phyloP scores from a whole-genome alignment of 805 yeast genomes.

The Candida sonorensis region DNA sequence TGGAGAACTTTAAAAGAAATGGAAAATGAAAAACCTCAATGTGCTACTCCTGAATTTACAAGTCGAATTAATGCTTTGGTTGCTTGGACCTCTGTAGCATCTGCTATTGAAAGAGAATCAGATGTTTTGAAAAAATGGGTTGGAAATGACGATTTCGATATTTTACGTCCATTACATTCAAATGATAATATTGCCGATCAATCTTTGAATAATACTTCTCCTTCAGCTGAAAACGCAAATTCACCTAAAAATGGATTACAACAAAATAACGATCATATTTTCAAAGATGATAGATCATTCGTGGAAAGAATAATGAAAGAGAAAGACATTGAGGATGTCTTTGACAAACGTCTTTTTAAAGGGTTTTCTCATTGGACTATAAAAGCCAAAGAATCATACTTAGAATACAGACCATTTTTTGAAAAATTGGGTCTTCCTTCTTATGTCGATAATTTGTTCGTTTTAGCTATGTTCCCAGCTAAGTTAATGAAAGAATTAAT shows the following conservation, averaged over 20 bases:
- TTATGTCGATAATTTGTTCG: slow-evolving; percentile 56
- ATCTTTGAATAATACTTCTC: too few species aligned
- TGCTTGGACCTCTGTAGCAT: slow-evolving; percentile 77
- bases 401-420: slow-evolving; percentile 54
- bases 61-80: slow-evolving; percentile 66
- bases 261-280: too few species aligned
- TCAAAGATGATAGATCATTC: slow-evolving; percentile 61
- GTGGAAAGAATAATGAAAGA: slow-evolving; percentile 82
- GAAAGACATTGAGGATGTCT: slow-evolving; percentile 65
- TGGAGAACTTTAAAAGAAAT: slow-evolving; percentile 80
- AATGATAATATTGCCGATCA: too few species aligned
- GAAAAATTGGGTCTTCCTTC: slow-evolving; percentile 69
- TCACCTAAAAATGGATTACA: slow-evolving; percentile 9
- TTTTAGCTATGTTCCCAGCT: slow-evolving; percentile 69
- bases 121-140: slow-evolving; percentile 68
- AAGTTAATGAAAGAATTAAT: slow-evolving; percentile 75
- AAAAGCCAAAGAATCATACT: slow-evolving; percentile 69
- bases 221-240: slow-evolving; percentile 4
- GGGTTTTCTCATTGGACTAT: slow-evolving; percentile 76
- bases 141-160: slow-evolving; percentile 73
- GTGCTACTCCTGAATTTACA: slow-evolving; percentile 57
- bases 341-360: slow-evolving; percentile 58
- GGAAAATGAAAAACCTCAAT: slow-evolving; percentile 69
- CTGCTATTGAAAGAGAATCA: slow-evolving; percentile 58
- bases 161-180: slow-evolving; percentile 29